phyloP scores from a whole-genome alignment of 1,284 basidiomycete species.

The Rhodotorula sp. region DNA sequence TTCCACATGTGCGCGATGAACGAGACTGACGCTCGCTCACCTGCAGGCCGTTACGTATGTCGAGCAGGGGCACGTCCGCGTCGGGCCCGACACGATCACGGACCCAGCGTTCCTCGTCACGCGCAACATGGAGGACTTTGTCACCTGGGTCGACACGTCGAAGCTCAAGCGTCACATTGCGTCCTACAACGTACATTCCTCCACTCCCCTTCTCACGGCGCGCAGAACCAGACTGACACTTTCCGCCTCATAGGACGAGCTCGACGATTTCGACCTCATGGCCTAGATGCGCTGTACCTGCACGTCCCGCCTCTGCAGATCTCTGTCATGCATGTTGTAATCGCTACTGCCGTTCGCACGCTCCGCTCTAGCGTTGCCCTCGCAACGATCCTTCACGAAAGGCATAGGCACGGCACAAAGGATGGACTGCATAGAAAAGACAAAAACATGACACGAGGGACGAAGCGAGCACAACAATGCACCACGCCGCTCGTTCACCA shows the following conservation, averaged over 20 bases:
- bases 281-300: background rate
- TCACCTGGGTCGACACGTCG: conserved; percentile 98
- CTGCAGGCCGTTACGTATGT: conserved; percentile 89
- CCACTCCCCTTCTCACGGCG: background rate
- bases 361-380: too few relatives aligned
- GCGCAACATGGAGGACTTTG: conserved; percentile 97
- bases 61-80: conserved; percentile 96
- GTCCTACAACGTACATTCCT: conserved; percentile 74
- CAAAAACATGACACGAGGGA: background rate
- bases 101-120: conserved; percentile 98
- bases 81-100: conserved; percentile 92
- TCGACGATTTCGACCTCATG: conserved; percentile 43
- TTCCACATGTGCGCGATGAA: background rate
- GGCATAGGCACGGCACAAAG: too few relatives aligned
- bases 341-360: background rate
- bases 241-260: conserved; percentile 32
- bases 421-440: background rate
- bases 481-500: background rate
- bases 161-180: conserved; percentile 95
- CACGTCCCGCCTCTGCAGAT: background rate
- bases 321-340: background rate
- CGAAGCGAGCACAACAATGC: too few relatives aligned
- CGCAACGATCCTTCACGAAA: too few relatives aligned
- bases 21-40: conserved; percentile 1
- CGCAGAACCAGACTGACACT: background rate